These are phyloP conservation scores for Pneumocystis canis DNA, from an alignment of 1,139 yeast genomes.

Conservation along the genomic window DNA sequence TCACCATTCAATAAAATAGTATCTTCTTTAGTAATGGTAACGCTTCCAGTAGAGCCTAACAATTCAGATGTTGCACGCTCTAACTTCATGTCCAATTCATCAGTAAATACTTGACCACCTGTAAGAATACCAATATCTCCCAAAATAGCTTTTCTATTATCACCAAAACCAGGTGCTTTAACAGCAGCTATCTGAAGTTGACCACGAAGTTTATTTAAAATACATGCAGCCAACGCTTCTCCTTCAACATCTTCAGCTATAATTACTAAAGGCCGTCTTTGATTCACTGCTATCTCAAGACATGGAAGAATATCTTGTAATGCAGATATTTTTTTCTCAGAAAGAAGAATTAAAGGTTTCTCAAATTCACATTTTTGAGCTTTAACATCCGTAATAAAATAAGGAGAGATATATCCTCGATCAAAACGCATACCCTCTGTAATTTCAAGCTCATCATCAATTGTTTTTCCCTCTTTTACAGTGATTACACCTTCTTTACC, in stretches of 20 bases:
- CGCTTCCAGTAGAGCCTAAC: slow-evolving; percentile 84
- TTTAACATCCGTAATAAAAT: slow-evolving; percentile 92
- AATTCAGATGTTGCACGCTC: slow-evolving; percentile 87
- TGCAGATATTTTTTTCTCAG: slow-evolving; percentile 89
- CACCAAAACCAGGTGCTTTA: slow-evolving; percentile 99
- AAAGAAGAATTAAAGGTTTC: slow-evolving; percentile 75
- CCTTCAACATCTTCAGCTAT: slow-evolving; percentile 97
- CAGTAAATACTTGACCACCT: slow-evolving; percentile 97
- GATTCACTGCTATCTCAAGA: slow-evolving; percentile 83
- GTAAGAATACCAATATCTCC: slow-evolving; percentile 96
- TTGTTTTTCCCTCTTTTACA: slow-evolving; percentile 92
- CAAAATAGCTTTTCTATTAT: slow-evolving; percentile 93
- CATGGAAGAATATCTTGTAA: slow-evolving; percentile 91
- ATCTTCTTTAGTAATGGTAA: slow-evolving; percentile 93
- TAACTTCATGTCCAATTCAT: slow-evolving; percentile 93
- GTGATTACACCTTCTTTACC: slow-evolving; percentile 99
- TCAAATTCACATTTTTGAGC: slow-evolving; percentile 95
- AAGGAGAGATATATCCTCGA: slow-evolving; percentile 96
- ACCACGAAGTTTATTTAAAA: slow-evolving; percentile 94
- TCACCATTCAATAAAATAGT: slow-evolving; percentile 92
- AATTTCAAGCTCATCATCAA: slow-evolving; percentile 92
- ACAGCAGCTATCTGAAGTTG: slow-evolving; percentile 98
- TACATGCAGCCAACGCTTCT: slow-evolving; percentile 98
- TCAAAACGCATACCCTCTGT: slow-evolving; percentile 99
- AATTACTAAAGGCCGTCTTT: slow-evolving; percentile 87